Conservation (phyloP, 176 grass and related monocot genomes). For the Urochloa ruziziensis region DNA sequence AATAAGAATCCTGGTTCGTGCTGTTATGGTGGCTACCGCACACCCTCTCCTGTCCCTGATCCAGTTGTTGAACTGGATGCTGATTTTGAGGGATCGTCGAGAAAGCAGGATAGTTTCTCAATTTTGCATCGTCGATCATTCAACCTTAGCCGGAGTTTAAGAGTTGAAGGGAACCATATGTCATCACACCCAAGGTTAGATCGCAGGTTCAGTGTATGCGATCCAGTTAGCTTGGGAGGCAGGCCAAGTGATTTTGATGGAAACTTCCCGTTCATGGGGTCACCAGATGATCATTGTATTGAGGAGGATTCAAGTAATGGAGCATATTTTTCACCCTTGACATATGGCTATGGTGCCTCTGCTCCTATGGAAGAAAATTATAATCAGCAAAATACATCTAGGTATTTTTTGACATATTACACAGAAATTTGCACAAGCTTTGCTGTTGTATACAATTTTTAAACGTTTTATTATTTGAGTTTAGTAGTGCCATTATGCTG, state of each 20-base stretch:
- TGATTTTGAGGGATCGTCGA: conserved; percentile 83
- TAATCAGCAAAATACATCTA: conserved; percentile 44
- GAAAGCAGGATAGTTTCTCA: conserved; percentile 49
- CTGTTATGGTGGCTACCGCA: conserved; percentile 45
- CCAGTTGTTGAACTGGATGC: conserved; percentile 77
- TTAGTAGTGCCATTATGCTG: neutral
- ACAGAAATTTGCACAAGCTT: neutral
- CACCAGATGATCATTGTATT: conserved; percentile 52
- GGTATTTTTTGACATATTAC: conserved; percentile 39
- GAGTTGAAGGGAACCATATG: conserved; percentile 56
- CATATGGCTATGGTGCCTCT: conserved; percentile 50
- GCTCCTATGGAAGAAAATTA: conserved; percentile 50
- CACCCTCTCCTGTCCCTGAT: conserved; percentile 74
- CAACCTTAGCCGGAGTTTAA: conserved; percentile 80
- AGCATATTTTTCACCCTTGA: conserved; percentile 49
- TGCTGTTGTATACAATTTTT: neutral
- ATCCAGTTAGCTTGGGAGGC: conserved; percentile 50
- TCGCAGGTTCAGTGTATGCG: conserved; percentile 85
- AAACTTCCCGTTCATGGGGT: conserved; percentile 53
- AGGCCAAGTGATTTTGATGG: conserved; percentile 74
- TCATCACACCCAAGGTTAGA: conserved; percentile 57
- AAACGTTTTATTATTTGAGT: neutral
- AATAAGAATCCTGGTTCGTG: conserved; percentile 61
- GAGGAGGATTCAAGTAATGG: conserved; percentile 48
- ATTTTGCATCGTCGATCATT: conserved; percentile 82